Percentiles rank a stretch among this genome's conserved stretches.
phyloP scores from a whole-genome alignment of 1,139 yeast genomes.

The Suhomyces coccinellae region DNA sequence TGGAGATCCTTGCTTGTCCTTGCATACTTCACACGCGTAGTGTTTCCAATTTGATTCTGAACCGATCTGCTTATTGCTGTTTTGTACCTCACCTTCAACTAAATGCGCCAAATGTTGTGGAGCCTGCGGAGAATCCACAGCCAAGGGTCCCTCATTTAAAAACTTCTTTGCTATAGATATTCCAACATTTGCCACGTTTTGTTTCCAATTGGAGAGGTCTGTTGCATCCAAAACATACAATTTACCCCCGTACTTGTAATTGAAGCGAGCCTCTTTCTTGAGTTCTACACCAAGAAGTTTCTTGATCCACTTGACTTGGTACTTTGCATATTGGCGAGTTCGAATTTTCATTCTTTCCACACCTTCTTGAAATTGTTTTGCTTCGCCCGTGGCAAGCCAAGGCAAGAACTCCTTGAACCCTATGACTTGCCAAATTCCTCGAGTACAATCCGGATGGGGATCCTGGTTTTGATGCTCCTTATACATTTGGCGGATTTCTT shows the following conservation, averaged over 20 bases:
- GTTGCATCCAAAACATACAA: conserved; percentile 77
- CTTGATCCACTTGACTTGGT: conserved; percentile 91
- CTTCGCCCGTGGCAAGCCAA: conserved; percentile 48
- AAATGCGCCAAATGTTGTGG: conserved; percentile 46
- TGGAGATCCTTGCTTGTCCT: conserved; percentile 53
- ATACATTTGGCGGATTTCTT: conserved; percentile 65
- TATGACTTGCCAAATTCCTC: conserved; percentile 92
- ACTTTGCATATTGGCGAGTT: conserved; percentile 84
- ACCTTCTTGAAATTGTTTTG: conserved; percentile 42
- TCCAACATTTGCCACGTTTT: conserved; percentile 58
- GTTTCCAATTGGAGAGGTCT: conserved; percentile 60
- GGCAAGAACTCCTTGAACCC: conserved; percentile 94
- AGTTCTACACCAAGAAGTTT: conserved; percentile 69
- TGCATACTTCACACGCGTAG: conserved; percentile 64
- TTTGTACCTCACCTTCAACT: conserved; percentile 27
- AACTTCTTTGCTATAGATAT: conserved; percentile 45
- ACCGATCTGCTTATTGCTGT: conserved; percentile 39
- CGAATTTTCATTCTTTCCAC: conserved; percentile 76
- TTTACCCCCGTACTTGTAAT: conserved; percentile 58
- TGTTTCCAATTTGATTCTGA: conserved; percentile 65
- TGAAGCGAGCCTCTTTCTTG: conserved; percentile 48
- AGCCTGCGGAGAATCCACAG: conserved; percentile 30
- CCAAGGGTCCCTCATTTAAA: conserved; percentile 28
- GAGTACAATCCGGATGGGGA: conserved; percentile 53
- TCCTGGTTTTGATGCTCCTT: conserved; percentile 32